Evolutionary conservation across 306 rosid species (phyloP).

Genomic region (Prosopis cineraria): DNA sequence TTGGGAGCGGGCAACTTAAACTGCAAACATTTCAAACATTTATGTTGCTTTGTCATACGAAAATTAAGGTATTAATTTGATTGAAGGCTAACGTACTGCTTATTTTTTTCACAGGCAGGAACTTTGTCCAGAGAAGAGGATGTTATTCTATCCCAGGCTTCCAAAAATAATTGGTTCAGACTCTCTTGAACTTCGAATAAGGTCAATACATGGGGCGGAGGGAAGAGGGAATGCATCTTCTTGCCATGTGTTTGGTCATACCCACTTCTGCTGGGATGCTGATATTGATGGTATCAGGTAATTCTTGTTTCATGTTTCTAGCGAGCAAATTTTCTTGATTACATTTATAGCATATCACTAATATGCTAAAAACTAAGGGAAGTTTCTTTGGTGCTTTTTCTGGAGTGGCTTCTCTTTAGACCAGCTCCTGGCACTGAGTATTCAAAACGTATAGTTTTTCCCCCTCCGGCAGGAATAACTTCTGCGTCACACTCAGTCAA

Average conservation of each 20-base stretch:
- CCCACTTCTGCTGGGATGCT: slow-evolving; percentile 85
- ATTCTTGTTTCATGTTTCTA: slow-evolving; percentile 21
- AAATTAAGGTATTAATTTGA: not conserved
- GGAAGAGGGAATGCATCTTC: slow-evolving; percentile 55
- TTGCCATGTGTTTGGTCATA: slow-evolving; percentile 87
- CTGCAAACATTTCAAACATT: not conserved
- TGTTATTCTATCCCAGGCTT: slow-evolving; percentile 86
- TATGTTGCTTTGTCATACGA: not conserved
- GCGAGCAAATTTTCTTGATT: not conserved
- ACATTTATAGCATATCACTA: not conserved
- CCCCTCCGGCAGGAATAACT: not conserved
- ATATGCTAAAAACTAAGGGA: not conserved
- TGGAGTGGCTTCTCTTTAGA: not conserved
- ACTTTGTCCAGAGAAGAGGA: slow-evolving; percentile 94
- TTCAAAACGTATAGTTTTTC: not conserved
- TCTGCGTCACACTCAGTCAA: not conserved
- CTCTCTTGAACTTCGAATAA: slow-evolving; percentile 69
- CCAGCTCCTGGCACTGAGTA: not conserved
- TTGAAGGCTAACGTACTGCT: slow-evolving; percentile 20
- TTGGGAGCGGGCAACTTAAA: not conserved
- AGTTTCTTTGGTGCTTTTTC: slow-evolving; percentile 12
- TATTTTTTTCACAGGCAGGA: slow-evolving; percentile 63
- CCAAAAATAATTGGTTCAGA: slow-evolving; percentile 90
- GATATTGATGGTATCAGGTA: slow-evolving; percentile 82
- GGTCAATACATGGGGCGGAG: slow-evolving; percentile 64